Evolutionary conservation across 2,329 filamentous ascomycete species (phyloP).

Genomic region (Sclerotinia spermophila): DNA sequence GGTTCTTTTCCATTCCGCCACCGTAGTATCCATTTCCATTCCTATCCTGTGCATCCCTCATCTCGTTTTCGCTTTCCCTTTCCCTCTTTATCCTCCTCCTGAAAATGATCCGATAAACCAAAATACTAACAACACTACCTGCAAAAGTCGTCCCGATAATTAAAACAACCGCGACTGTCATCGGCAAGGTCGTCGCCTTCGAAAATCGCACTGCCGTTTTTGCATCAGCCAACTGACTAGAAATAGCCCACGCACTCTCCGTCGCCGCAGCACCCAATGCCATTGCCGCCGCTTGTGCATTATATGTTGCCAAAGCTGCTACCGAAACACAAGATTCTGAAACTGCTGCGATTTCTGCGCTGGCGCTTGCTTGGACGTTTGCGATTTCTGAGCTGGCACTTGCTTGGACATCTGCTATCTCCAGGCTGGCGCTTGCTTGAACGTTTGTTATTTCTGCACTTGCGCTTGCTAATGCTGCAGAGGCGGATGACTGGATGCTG

Average conservation of each 20-base stretch:
- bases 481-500: background rate
- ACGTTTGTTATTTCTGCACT: background rate
- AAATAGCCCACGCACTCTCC: background rate
- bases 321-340: background rate
- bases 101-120: conserved; percentile 1
- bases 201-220: background rate
- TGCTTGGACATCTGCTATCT: too few relatives aligned
- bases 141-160: conserved; percentile 1
- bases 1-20: background rate
- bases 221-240: background rate
- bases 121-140: background rate
- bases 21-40: background rate
- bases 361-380: background rate
- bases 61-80: background rate
- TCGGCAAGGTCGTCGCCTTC: background rate
- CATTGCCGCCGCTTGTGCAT: conserved; percentile 4
- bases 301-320: background rate
- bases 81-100: background rate
- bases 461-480: background rate
- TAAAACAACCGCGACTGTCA: conserved; percentile 7
- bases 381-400: background rate
- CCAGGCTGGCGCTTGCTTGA: too few relatives aligned
- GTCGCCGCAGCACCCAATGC: background rate
- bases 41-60: background rate
- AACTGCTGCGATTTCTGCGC: background rate